Conservation (phyloP, 1,139 yeast species). For the Debaryomycetaceae sp. region DNA sequence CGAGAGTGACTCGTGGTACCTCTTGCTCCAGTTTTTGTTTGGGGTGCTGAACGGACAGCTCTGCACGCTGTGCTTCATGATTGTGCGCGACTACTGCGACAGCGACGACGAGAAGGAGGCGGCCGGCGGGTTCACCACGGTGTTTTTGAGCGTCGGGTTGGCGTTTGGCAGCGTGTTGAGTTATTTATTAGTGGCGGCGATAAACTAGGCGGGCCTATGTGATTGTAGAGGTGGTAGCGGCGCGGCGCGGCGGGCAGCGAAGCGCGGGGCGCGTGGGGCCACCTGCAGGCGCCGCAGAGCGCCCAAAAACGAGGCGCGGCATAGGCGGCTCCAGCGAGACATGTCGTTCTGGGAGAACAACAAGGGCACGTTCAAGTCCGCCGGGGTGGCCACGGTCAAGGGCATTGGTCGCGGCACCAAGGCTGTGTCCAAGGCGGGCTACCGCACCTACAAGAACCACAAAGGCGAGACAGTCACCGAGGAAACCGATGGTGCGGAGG, state of each 20-base stretch:
- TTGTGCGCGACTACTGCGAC: constrained; percentile 57
- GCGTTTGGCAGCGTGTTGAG: constrained; percentile 75
- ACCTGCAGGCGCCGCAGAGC: no score
- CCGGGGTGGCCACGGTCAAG: constrained; percentile 40
- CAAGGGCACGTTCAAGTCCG: constrained; percentile 45
- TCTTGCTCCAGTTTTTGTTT: constrained; percentile 66
- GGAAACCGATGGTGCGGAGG: constrained; percentile 5
- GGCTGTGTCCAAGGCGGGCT: constrained; percentile 47
- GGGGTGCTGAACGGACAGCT: constrained; percentile 89
- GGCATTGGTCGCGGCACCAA: constrained; percentile 50
- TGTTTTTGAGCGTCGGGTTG: constrained; percentile 70
- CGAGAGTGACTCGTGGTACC: constrained; percentile 63
- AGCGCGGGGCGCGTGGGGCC: no score
- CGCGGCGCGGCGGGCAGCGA: no score
- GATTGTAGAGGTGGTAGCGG: no score
- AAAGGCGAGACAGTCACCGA: constrained; percentile 16
- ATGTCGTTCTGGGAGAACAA: constrained; percentile 54
- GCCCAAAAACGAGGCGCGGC: no score
- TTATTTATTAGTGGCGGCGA: constrained; percentile 51
- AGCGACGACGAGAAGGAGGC: constrained; percentile 75
- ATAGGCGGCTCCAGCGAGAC: no score
- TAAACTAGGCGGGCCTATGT: constrained; percentile 13
- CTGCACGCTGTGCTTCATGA: constrained; percentile 77
- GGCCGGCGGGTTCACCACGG: constrained; percentile 88
- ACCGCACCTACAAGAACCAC: constrained; percentile 41